Conservation (phyloP, 768 basidiomycete species). For the Podaxis sp. region DNA sequence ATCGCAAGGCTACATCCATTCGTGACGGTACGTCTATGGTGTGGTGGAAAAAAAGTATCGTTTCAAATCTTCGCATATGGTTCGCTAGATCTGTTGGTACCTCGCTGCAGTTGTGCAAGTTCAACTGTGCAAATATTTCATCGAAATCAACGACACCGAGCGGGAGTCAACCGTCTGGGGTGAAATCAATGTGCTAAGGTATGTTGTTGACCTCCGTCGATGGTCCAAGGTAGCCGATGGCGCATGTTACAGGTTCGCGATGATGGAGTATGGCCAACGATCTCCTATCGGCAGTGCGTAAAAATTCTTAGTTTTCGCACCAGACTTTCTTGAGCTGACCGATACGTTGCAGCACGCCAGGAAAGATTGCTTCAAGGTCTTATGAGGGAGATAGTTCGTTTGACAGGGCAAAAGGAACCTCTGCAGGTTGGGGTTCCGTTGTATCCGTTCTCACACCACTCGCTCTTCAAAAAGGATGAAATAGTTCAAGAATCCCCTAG, state of each 20-base stretch:
- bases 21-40: constrained; percentile 52
- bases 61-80: constrained; percentile 6
- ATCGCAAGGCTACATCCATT: constrained; percentile 79
- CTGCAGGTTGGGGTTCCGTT: constrained; percentile 77
- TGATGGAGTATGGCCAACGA: constrained; percentile 74
- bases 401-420: constrained; percentile 78
- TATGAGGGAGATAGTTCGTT: constrained; percentile 80
- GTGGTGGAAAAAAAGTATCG: constrained; percentile 3
- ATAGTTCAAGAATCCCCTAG: constrained; percentile 6
- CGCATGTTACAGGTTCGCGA: constrained; percentile 56
- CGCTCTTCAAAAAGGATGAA: constrained; percentile 52
- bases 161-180: constrained; percentile 81
- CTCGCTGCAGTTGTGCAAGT: constrained; percentile 84
- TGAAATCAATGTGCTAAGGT: constrained; percentile 83
- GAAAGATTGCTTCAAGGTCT: constrained; percentile 77
- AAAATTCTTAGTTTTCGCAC: not conserved
- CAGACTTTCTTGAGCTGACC: constrained; percentile 3
- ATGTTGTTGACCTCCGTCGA: constrained; percentile 14
- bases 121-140: constrained; percentile 82
- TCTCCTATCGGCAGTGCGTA: constrained; percentile 81
- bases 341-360: constrained; percentile 56
- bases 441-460: constrained; percentile 74
- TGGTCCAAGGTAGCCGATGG: not conserved
- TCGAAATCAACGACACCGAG: constrained; percentile 72
- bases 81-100: constrained; percentile 80